phyloP scores from a whole-genome alignment of 805 yeast genomes.

The Candida montana region DNA sequence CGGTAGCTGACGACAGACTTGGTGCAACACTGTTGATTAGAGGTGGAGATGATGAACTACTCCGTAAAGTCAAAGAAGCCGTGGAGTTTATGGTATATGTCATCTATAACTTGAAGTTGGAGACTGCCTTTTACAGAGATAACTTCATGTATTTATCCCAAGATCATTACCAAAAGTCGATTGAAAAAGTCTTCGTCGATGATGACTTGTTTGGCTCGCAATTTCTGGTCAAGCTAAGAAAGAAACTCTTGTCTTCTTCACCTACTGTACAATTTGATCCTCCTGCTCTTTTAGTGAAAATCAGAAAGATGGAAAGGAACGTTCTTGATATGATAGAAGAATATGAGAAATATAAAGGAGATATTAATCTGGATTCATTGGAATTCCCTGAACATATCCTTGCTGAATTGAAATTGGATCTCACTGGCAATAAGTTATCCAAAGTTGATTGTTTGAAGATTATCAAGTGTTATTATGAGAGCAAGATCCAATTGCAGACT shows the following conservation, averaged over 20 bases:
- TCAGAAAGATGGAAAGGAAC: slow-evolving; percentile 45
- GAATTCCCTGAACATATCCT: slow-evolving; percentile 21
- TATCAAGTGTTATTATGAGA: slow-evolving; percentile 27
- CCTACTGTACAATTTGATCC: slow-evolving; percentile 74
- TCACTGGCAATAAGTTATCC: slow-evolving; percentile 6
- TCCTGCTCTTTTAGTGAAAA: slow-evolving; percentile 57
- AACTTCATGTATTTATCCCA: slow-evolving; percentile 51
- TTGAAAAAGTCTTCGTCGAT: slow-evolving; percentile 11
- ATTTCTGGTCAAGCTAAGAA: slow-evolving; percentile 35
- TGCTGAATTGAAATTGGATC: slow-evolving; percentile 22
- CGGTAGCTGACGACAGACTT: slow-evolving; percentile 64
- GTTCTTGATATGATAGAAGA: slow-evolving; percentile 24
- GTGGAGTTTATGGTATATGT: slow-evolving; percentile 77
- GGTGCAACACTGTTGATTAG: slow-evolving; percentile 88
- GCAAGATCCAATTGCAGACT: slow-evolving; percentile 27
- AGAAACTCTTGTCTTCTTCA: slow-evolving; percentile 69
- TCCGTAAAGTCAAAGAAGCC: slow-evolving; percentile 69
- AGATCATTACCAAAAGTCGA: slow-evolving; percentile 27
- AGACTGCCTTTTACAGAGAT: slow-evolving; percentile 67
- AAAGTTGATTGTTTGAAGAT: slow-evolving; percentile 29
- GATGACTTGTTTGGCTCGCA: slow-evolving; percentile 30
- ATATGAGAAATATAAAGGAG: slow-evolving; percentile 18
- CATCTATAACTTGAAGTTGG: slow-evolving; percentile 73
- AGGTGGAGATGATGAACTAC: slow-evolving; percentile 60
- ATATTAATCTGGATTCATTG: slow-evolving; percentile 7